Percentiles rank a stretch among this genome's conserved stretches.
phyloP scores from a whole-genome alignment of 768 basidiomycete species.

The Pulveroboletus sp. region DNA sequence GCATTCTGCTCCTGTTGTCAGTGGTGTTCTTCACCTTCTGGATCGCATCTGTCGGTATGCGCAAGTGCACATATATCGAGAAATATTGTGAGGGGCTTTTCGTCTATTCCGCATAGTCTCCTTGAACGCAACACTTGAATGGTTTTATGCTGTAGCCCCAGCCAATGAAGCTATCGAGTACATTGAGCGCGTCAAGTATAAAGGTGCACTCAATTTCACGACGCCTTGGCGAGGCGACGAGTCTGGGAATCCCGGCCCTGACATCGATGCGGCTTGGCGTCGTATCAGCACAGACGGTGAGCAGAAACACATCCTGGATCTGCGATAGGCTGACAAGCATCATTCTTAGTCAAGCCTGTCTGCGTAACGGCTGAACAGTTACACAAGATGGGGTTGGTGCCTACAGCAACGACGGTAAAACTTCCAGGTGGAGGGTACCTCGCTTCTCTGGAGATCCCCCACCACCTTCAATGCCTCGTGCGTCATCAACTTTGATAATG shows the following conservation, averaged over 20 bases:
- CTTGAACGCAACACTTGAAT: no score
- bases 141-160: conserved; percentile 1
- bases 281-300: conserved; percentile 3
- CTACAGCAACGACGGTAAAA: not conserved
- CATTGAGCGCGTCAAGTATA: conserved; percentile 2
- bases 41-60: not conserved
- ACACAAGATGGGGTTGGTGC: not conserved
- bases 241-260: conserved; percentile 1
- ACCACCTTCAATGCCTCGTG: conserved; percentile 9
- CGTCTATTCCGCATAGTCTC: not conserved
- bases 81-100: conserved; percentile 2
- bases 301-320: not conserved
- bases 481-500: not conserved
- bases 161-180: conserved; percentile 10
- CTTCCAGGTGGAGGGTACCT: conserved; percentile 9
- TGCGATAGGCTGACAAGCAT: not conserved
- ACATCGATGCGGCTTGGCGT: conserved; percentile 10
- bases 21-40: conserved; percentile 7
- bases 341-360: not conserved
- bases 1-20: not conserved
- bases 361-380: not conserved
- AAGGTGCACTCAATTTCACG: conserved; percentile 1
- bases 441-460: conserved; percentile 1
- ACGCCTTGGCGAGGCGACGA: conserved; percentile 8
- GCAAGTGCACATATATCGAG: not conserved